Evolutionary conservation across 1,139 yeast species (phyloP).

Genomic region (Kodamaea ohmeri): DNA sequence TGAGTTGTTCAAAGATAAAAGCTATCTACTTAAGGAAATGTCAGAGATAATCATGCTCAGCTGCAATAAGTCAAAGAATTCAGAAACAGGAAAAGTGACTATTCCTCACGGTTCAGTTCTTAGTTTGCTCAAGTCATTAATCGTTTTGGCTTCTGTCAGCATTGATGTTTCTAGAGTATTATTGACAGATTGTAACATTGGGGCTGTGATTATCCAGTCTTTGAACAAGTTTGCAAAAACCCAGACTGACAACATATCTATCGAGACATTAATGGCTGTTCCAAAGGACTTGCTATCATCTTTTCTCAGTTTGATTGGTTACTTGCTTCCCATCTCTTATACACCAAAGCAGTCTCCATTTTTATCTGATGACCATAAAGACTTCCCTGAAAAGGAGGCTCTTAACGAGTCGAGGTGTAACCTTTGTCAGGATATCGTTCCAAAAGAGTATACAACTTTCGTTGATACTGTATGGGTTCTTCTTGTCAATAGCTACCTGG

Average conservation of each 20-base stretch:
- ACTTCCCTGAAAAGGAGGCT: conserved; percentile 24
- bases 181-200: conserved; percentile 39
- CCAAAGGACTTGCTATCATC: conserved; percentile 64
- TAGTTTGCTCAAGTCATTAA: conserved; percentile 42
- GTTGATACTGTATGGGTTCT: conserved; percentile 54
- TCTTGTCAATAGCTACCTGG: conserved; percentile 68
- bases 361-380: conserved; percentile 25
- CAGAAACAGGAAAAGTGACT: conserved; percentile 20
- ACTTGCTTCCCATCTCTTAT: conserved; percentile 52
- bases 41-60: conserved; percentile 29
- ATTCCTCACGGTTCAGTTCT: conserved; percentile 33
- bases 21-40: conserved; percentile 26
- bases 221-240: conserved; percentile 38
- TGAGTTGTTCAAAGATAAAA: conserved; percentile 36
- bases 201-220: conserved; percentile 42
- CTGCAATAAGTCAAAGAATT: conserved; percentile 25
- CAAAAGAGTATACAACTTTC: conserved; percentile 39
- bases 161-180: conserved; percentile 41
- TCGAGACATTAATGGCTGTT: conserved; percentile 72
- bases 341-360: conserved; percentile 32
- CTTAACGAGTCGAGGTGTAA: conserved; percentile 30
- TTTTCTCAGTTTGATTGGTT: conserved; percentile 55
- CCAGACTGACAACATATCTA: conserved; percentile 24
- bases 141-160: conserved; percentile 36
- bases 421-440: conserved; percentile 21